phyloP scores from a whole-genome alignment of 2,329 filamentous ascomycete genomes.

The Botrytis squamosa region DNA sequence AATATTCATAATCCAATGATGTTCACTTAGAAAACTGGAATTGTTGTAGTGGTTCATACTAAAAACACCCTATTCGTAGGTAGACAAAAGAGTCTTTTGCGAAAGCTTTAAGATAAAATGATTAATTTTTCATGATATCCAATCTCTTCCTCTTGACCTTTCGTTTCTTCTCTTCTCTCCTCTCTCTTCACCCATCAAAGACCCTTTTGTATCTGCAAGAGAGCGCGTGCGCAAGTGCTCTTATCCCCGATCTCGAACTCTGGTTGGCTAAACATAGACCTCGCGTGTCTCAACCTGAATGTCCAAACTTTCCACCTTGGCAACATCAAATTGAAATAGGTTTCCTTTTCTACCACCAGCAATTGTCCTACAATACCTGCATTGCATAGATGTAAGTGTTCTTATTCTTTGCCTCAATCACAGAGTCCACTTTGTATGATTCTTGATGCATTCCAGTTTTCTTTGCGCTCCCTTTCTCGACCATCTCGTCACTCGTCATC shows the following conservation, averaged over 20 bases:
- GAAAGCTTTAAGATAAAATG: neutral
- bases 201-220: conserved; percentile 15
- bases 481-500: conserved; percentile 12
- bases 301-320: conserved; percentile 36
- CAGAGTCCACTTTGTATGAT: neutral
- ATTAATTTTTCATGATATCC: neutral
- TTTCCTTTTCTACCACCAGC: conserved; percentile 21
- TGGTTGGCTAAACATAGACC: conserved; percentile 11
- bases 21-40: neutral
- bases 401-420: conserved; percentile 16
- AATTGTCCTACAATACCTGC: conserved; percentile 27
- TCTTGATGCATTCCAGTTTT: conserved; percentile 14
- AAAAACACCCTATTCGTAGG: neutral
- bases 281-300: conserved; percentile 18
- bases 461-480: conserved; percentile 16
- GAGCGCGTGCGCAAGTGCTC: conserved; percentile 16
- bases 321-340: conserved; percentile 29
- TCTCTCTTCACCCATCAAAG: neutral
- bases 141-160: neutral
- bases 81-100: neutral
- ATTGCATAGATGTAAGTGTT: conserved; percentile 29
- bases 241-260: conserved; percentile 12
- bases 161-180: neutral
- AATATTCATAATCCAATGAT: too few species aligned
- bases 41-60: neutral